phyloP scores from a whole-genome alignment of 2,329 filamentous ascomycete species.

The Chaetomium strumarium region DNA sequence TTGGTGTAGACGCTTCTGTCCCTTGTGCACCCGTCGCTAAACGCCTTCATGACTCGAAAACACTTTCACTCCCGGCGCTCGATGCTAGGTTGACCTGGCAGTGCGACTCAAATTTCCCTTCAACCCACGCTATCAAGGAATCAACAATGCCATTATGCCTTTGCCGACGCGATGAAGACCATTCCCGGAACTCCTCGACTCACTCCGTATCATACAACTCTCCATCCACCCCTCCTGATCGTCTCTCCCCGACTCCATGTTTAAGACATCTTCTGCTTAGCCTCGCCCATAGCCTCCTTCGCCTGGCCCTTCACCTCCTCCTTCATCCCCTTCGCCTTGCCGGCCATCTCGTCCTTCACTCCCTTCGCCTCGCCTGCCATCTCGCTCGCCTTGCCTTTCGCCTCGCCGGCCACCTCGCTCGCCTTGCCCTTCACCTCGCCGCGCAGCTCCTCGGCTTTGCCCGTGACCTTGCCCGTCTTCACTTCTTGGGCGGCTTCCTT shows the following conservation, averaged over 20 bases:
- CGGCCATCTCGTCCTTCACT: conserved; percentile 30
- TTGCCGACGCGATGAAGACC: neutral
- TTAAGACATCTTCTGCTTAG: conserved; percentile 5
- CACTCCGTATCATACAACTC: neutral
- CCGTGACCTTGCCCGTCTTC: conserved; percentile 32
- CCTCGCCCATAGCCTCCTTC: conserved; percentile 36
- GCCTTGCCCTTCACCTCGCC: conserved; percentile 37
- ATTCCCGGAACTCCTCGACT: neutral
- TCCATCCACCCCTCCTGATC: neutral
- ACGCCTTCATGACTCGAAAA: too few relatives aligned
- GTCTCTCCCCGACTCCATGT: too few relatives aligned
- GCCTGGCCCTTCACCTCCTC: conserved; percentile 37
- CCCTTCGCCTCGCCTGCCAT: conserved; percentile 37
- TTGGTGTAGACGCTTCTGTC: too few relatives aligned
- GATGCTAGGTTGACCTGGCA: neutral
- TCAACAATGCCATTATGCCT: neutral
- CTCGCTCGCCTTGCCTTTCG: conserved; percentile 33
- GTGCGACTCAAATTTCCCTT: neutral
- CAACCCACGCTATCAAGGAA: neutral
- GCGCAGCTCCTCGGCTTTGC: conserved; percentile 35
- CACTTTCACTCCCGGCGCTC: too few relatives aligned
- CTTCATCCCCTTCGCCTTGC: conserved; percentile 36
- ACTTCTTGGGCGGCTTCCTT: conserved; percentile 39
- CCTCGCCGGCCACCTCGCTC: conserved; percentile 31
- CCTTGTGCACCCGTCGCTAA: too few relatives aligned